These are phyloP conservation scores for Tillandsia fasciculata DNA, from an alignment of 176 grass and related monocot genomes.

Conservation along the genomic window DNA sequence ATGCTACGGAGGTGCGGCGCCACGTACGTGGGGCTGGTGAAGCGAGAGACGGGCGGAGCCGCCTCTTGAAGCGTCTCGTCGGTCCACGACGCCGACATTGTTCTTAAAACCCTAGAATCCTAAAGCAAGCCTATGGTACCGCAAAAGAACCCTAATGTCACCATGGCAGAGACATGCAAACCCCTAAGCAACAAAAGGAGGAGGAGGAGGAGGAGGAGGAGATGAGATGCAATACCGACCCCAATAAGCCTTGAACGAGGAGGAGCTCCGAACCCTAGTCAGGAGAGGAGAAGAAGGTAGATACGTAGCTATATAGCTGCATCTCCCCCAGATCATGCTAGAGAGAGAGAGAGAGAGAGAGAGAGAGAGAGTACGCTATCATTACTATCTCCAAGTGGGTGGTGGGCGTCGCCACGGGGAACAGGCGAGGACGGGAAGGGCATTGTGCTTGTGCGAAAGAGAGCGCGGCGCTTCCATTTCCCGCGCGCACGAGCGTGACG, in stretches of 20 bases:
- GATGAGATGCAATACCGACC: neutral
- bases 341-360: too few species aligned
- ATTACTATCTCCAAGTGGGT: neutral
- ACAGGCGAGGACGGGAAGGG: neutral
- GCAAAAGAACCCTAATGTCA: too few species aligned
- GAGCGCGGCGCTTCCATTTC: neutral
- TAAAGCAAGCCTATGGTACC: too few species aligned
- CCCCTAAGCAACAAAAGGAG: neutral
- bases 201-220: neutral
- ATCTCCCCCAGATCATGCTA: too few species aligned
- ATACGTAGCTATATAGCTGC: too few species aligned
- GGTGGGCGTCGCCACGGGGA: neutral
- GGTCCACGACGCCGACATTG: neutral
- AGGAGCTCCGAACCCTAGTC: neutral
- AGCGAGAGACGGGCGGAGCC: neutral
- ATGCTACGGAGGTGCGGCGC: slow-evolving; percentile 4
- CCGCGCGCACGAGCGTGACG: neutral
- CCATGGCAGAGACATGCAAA: neutral
- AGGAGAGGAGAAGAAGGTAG: too few species aligned
- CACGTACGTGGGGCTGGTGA: neutral
- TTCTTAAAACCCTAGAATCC: neutral
- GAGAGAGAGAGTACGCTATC: neutral
- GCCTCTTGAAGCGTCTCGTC: neutral
- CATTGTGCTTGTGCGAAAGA: neutral
- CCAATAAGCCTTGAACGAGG: neutral